phyloP scores from a whole-genome alignment of 1,284 basidiomycete genomes.

The Coniferiporia sulphurascens region DNA sequence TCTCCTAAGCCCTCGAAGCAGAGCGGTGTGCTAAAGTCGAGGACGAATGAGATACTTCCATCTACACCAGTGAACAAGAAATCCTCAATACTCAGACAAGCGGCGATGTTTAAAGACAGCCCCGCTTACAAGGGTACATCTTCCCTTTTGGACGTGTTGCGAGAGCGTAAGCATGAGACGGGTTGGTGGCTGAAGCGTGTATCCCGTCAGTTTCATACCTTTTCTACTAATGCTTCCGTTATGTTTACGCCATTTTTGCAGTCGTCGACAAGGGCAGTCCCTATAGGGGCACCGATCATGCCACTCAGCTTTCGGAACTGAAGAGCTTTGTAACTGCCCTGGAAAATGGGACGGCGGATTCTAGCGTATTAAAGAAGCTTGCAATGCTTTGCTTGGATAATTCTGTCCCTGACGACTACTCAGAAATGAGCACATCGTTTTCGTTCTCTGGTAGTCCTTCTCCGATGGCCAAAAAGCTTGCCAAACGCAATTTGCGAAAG shows the following conservation, averaged over 20 bases:
- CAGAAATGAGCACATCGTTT: conserved; percentile 35
- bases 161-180: conserved; percentile 54
- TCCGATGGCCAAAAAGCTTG: conserved; percentile 37
- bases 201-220: conserved; percentile 43
- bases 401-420: conserved; percentile 32
- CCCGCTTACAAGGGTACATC: conserved; percentile 50
- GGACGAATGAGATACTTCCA: conserved; percentile 33
- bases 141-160: conserved; percentile 61
- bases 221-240: neutral
- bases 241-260: conserved; percentile 23
- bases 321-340: conserved; percentile 48
- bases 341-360: conserved; percentile 45
- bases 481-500: conserved; percentile 38
- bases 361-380: conserved; percentile 52
- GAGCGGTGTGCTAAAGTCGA: conserved; percentile 26
- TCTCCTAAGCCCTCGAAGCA: conserved; percentile 35
- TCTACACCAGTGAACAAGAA: conserved; percentile 60
- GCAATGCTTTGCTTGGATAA: conserved; percentile 57
- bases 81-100: conserved; percentile 58
- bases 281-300: conserved; percentile 32
- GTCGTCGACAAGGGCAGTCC: conserved; percentile 47
- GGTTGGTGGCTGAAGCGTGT: conserved; percentile 77
- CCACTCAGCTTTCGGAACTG: conserved; percentile 44
- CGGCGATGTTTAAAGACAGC: conserved; percentile 74
- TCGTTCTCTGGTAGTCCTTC: conserved; percentile 44